Conservation (phyloP, 371 early-diverging fungal genomes). For the Sanchytrium tribonematis region DNA sequence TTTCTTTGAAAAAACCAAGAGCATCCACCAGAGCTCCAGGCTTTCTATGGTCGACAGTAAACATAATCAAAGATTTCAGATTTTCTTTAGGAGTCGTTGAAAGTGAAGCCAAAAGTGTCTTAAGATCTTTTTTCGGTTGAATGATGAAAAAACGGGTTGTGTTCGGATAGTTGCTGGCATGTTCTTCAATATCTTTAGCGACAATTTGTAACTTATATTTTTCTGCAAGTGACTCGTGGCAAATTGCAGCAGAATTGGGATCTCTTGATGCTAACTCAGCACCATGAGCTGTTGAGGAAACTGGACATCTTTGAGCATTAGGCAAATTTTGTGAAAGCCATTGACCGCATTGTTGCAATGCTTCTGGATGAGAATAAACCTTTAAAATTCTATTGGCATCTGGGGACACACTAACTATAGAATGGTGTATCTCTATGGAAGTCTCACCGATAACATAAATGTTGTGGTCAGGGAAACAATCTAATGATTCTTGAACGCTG, state of each 20-base stretch:
- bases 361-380: constrained; percentile 74
- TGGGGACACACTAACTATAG: constrained; percentile 32
- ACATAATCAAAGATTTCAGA: constrained; percentile 2
- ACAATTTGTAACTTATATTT: constrained; percentile 47
- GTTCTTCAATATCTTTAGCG: constrained; percentile 40
- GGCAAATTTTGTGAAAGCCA: constrained; percentile 37
- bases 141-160: constrained; percentile 69
- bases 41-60: constrained; percentile 43
- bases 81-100: no score
- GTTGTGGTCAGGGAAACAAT: constrained; percentile 35
- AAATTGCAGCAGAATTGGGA: constrained; percentile 48
- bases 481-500: constrained; percentile 49
- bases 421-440: constrained; percentile 27
- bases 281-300: constrained; percentile 56
- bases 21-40: constrained; percentile 69
- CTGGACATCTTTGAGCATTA: constrained; percentile 35
- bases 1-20: constrained; percentile 46
- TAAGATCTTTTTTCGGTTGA: constrained; percentile 36
- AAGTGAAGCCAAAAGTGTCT: no score
- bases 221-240: constrained; percentile 44
- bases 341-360: constrained; percentile 48
- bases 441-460: constrained; percentile 4
- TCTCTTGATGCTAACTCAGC: constrained; percentile 59
- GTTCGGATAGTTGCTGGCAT: constrained; percentile 19
- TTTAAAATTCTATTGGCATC: constrained; percentile 29